Percentiles rank a stretch among this genome's conserved stretches.
Conservation (phyloP, 2,329 filamentous ascomycete genomes). For the Arthroderma sp. region DNA sequence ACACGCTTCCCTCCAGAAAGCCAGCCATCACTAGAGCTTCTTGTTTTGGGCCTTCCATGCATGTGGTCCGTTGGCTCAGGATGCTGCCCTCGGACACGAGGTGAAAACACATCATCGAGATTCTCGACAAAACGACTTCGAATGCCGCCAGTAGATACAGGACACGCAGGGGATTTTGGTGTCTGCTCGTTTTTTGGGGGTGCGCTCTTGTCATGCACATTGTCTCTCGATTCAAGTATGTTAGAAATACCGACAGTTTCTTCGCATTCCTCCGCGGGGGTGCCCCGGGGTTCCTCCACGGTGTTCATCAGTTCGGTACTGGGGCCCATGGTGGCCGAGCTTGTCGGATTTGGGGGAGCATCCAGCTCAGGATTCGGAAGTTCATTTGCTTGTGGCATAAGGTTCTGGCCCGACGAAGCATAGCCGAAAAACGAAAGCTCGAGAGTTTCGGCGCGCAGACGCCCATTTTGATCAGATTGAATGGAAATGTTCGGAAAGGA, state of each 20-base stretch:
- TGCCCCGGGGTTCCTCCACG: no score
- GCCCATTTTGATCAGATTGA: no score
- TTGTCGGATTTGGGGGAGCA: no score
- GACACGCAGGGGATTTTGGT: neutral
- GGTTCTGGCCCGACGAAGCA: no score
- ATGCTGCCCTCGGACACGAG: neutral
- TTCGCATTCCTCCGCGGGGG: no score
- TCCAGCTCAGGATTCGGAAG: no score
- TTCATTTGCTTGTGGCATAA: no score
- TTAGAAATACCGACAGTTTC: neutral
- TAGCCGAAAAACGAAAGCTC: no score
- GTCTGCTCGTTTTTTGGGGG: neutral
- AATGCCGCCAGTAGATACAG: constrained; percentile 1
- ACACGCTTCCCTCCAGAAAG: constrained; percentile 27
- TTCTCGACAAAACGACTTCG: constrained; percentile 24
- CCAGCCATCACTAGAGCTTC: constrained; percentile 25
- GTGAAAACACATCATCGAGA: constrained; percentile 12
- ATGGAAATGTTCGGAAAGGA: no score
- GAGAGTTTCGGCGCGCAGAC: no score
- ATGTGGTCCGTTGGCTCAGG: neutral
- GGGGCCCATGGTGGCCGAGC: no score
- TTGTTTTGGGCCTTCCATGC: neutral
- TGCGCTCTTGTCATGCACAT: neutral
- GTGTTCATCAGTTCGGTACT: no score
- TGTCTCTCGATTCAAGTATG: neutral